Base-by-base conservation (phyloP, 257 asterid species). In the Fraxinus cuspidata region DNA sequence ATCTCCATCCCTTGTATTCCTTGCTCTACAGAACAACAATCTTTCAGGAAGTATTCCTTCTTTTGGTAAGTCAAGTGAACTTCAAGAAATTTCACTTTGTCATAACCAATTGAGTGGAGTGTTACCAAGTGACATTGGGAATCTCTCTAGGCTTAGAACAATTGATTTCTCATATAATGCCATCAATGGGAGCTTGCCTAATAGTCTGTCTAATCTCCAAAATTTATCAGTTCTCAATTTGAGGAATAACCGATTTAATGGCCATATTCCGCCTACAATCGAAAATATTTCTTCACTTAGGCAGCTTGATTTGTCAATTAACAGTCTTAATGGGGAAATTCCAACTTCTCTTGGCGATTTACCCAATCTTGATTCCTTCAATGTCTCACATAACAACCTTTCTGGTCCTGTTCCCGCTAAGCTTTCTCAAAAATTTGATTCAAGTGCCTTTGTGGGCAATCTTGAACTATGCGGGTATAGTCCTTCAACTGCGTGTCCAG, bases 361-460 rank as follows among this genome's bases (percentile, higher is more conserved):
- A 56, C 88, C 90, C 2, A 84, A 76, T 82, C 95, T 96, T 27
- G 82, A 31, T 13, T 81, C 86, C 18, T 96, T 96, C 76, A 96
- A 92, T 75, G 92, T 92, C 68, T 96, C 99, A 0, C 90, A 89
- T 35, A 96, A 96, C 83, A 88, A 89, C 58, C 94, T 96, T 16
- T 89, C 97, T 13, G 99, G 99, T 11, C 81, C 86, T 16, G 95
- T 93, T 70, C 98, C 99, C 0, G 19, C 37, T 19, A 74, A 64
- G 13, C 96, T 96, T 44, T 76, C 96, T 29, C 83, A 60, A 15
- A 89, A 84, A 51, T 96, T 96, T 89, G 85, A 85, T 49, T 84
- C 96, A 3, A 89, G 90, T 49, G 85, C 97, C 7, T 96, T 96
- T 75, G 68, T 65, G 32, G 99, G 97, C 49, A 93, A 96, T 83